A percentile compares a stretch with the other conserved stretches of the same genome.
Evolutionary conservation across 345 rosid genomes (phyloP).

Genomic region (Eutrema japonicum): DNA sequence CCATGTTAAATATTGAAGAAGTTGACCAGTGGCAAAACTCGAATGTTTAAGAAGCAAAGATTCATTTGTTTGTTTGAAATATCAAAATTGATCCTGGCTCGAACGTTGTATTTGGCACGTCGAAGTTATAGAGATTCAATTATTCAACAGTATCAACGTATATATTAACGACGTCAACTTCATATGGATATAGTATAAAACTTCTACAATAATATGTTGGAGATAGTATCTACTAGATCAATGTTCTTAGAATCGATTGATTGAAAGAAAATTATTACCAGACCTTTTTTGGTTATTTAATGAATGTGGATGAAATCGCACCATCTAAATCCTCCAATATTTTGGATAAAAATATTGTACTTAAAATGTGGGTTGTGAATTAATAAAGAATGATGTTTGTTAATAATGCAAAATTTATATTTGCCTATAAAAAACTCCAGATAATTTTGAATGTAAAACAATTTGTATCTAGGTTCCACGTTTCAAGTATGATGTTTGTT

Average conservation of each 20-base stretch:
- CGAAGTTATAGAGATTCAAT: conserved; percentile 17
- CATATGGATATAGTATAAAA: neutral
- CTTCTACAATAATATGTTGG: neutral
- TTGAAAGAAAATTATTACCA: neutral
- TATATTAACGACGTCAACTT: conserved; percentile 10
- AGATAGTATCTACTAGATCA: neutral
- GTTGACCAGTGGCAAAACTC: conserved; percentile 9
- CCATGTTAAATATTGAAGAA: conserved; percentile 29
- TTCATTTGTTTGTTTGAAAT: neutral
- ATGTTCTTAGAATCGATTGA: neutral
- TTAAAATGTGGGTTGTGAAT: neutral
- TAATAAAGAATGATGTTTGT: too few species aligned
- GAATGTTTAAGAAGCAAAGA: conserved; percentile 31
- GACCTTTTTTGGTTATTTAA: too few species aligned
- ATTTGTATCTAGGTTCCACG: too few species aligned
- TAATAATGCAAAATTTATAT: too few species aligned
- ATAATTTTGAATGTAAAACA: too few species aligned
- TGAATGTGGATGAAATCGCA: too few species aligned
- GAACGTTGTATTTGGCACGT: conserved; percentile 39
- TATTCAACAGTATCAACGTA: conserved; percentile 4
- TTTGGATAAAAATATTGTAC: too few species aligned
- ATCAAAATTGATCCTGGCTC: conserved; percentile 1
- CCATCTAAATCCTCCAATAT: too few species aligned
- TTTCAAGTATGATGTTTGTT: neutral
- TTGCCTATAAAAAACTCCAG: neutral